Base-by-base conservation (phyloP, 495 filamentous ascomycete genomes). In the Melanomma pulvis-pyrius region DNA sequence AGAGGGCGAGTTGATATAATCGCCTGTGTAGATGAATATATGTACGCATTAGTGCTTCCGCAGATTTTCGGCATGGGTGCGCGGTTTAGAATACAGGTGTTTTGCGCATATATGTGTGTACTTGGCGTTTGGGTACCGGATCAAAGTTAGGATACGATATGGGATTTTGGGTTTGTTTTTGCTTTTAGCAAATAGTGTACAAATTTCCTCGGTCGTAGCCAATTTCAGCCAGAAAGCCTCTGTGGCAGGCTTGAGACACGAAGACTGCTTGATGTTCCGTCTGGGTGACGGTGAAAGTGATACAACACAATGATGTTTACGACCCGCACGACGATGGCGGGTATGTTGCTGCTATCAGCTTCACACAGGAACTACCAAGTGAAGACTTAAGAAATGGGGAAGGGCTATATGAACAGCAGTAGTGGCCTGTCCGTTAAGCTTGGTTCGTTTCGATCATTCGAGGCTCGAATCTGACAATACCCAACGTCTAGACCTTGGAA, bases 1-100 rank as follows among this genome's bases (percentile, higher is more conserved):
- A 0, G 77, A 78, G 47, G 76, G 75, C 13, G 73, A 77, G 62
- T 36, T 76, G 47, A 50, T 77, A 1, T 75, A 60, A 41, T 41
- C 17, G 34, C 34, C n/a, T n/a, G n/a, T n/a, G n/a, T n/a, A n/a
- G n/a, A n/a, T n/a, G 39, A 44, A 44, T 44, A 3, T 2, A 44
- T 15, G 3, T 12, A 12, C 36, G 4, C 12, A 39, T 53, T 15
- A 29, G 22, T n/a, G 19, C 48, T 51, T 51, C 22, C 3, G 22
- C 48, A 51, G 5, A n/a, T 9, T 51, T 26, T 51, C 26, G n/a
- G 39, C 39, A 44, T 44, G 17, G 39, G 39, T 15, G 39, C 39
- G 39, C 13, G 39, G 39, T 44, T 44, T 17, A 44, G 39, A n/a
- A 24, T 24, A 51, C 22, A 51, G 48, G 48, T n/a, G 22, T 51